Base-by-base conservation (phyloP, 352 stramenopile genomes). In the Phytopythium cucurbitacearum region DNA sequence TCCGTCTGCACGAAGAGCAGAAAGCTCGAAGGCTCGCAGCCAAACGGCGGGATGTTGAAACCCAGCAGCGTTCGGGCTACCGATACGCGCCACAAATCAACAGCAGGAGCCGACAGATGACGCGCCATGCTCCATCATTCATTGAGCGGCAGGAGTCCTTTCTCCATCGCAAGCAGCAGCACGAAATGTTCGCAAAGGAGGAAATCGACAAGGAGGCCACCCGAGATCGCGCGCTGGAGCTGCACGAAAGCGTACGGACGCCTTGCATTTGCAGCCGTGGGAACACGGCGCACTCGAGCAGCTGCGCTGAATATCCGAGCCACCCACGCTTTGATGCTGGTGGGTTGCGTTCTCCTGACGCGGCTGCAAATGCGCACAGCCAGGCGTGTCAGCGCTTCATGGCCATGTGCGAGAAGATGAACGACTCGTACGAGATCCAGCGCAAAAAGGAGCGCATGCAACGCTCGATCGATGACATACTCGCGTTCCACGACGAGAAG, bases 381-480 rank as follows among this genome's bases (percentile, higher is more conserved):
- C 43, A 64, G 11, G 56, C 70, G 0, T 86, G 75, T 37, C 38
- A 64, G 44, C 62, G 72, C 8, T 86, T 86, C 56, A 78, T 84
- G 75, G 53, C 63, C 10, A 76, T 76, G 51, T 86, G 75, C 46
- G 59, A 46, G 36, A 78, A 70, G 44, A 76, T 76, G 61, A 82
- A 84, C 59, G 49, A 56, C 3, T 74, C 71, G 0, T 76, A 69
- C 40, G 57, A 51, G 15, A 80, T 73, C 28, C 66, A 80, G 41
- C 58, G 61, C 10, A 80, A 79, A 47, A 80, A 76, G 35, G 55
- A 80, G 10, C 49, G 69, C 40, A 80, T 77, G 69, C 56, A 51
- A 46, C 69, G 76, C 4, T 83, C 73, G 0, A 47, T 87, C 2
- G 68, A 84, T 49, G 76, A 82, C 49, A 72, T 87, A 48, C 66